Base-by-base conservation (phyloP, 225 moss, liverwort and hornwort genomes). In the Asterella californica region DNA sequence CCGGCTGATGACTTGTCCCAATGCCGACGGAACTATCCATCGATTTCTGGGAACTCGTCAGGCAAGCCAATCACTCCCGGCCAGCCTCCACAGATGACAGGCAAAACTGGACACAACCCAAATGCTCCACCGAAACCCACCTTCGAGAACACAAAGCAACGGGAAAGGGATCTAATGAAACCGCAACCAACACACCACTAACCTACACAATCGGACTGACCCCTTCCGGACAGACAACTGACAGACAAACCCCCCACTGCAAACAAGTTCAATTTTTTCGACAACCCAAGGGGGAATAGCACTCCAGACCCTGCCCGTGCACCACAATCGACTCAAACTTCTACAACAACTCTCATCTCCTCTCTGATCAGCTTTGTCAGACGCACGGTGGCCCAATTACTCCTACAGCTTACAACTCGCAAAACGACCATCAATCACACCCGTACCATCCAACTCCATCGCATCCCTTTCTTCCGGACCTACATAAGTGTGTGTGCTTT, bases 11-110 rank as follows among this genome's bases (percentile, higher is more conserved):
- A 77, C 55, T 76, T 54, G 80, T 66, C 46, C 70, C 63, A 75
- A 82, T 83, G 69, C 78, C 87, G 54, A 74, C 78, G 55, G 87
- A 70, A 72, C 78, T 84, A 59, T 87, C 87, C 87, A 87, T 87
- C 15, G 73, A 81, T 71, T 49, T 25, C 42, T 17, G 34, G 61
- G 80, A 48, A 68, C 12, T 4, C 77, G 64, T 17, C 25, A 47
- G 37, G 4, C 1, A 42, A 38, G 45, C 64, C 18, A 77, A 38
- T 42, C 77, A 63, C 62, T 64, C 63, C 57, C 22, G 71, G 10
- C 37, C 37, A 37, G 24, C 54, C 75, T 59, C n/a, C 57, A 30
- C 74, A 53, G 54, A 33, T 30, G 32, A 8, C 50, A 10, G 30
- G 4, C 52, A 52, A 52, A 21, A 32, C 75, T 24, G 36, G 21